Percentiles rank a stretch among this genome's conserved stretches.
These are phyloP conservation scores for Saccharomyces uvarum DNA, from an alignment of 1,139 yeast genomes.

Conservation along the genomic window DNA sequence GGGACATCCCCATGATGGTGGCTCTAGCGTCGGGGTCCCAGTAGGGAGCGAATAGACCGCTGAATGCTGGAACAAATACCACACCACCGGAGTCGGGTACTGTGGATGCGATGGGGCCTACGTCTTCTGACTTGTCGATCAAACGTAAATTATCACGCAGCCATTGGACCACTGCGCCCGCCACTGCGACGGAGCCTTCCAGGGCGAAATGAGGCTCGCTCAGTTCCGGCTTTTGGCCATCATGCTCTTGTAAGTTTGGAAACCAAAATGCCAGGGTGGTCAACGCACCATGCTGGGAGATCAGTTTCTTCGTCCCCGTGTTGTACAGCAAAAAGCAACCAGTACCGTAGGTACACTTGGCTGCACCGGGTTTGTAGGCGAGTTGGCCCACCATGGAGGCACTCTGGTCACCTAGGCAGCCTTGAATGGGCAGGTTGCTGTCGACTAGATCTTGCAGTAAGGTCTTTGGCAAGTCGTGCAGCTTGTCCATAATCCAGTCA, in stretches of 20 bases:
- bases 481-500: slow-evolving; percentile 47
- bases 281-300: slow-evolving; percentile 71
- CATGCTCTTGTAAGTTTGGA: slow-evolving; percentile 47
- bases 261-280: slow-evolving; percentile 90
- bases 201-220: slow-evolving; percentile 73
- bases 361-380: slow-evolving; percentile 76
- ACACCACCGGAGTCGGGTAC: slow-evolving; percentile 85
- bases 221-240: slow-evolving; percentile 37
- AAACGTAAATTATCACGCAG: slow-evolving; percentile 81
- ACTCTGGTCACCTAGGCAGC: slow-evolving; percentile 91
- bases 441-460: slow-evolving; percentile 30
- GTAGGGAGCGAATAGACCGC: slow-evolving; percentile 91
- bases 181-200: slow-evolving; percentile 94
- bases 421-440: slow-evolving; percentile 58
- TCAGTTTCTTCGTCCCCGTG: slow-evolving; percentile 62
- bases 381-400: slow-evolving; percentile 91
- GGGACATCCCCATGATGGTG: slow-evolving; percentile 86
- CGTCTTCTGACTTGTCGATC: slow-evolving; percentile 74
- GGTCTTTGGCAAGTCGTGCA: slow-evolving; percentile 24
- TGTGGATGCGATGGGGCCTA: slow-evolving; percentile 82
- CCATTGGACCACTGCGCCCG: slow-evolving; percentile 94
- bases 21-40: slow-evolving; percentile 95
- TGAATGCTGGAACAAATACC: slow-evolving; percentile 89
- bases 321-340: slow-evolving; percentile 89
- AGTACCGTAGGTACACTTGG: slow-evolving; percentile 96